Conservation (phyloP, 2,329 filamentous ascomycete species). For the Botrytis porri region DNA sequence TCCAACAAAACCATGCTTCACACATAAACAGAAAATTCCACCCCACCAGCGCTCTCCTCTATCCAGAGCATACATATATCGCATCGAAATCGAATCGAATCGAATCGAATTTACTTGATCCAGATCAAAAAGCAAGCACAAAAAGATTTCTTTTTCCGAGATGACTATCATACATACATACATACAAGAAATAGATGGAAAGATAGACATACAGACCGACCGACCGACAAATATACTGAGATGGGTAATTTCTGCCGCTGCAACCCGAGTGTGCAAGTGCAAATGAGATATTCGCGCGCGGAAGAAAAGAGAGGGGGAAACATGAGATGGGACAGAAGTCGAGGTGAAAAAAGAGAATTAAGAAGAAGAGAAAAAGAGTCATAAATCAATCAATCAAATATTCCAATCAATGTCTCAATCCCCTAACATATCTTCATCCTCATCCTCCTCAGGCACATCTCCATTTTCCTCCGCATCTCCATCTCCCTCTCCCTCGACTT, state of each 20-base stretch:
- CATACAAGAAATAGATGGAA: not conserved
- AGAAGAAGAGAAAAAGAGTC: conserved; percentile 3
- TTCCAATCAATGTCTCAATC: conserved; percentile 36
- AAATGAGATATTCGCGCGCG: not conserved
- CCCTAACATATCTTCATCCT: conserved; percentile 44
- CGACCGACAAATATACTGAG: not conserved
- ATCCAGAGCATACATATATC: not conserved
- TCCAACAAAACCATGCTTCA: not conserved
- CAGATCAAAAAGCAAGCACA: not conserved
- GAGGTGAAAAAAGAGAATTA: not conserved
- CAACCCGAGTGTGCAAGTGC: not conserved
- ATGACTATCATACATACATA: conserved; percentile 8
- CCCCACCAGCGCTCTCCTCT: not conserved
- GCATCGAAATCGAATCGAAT: not conserved
- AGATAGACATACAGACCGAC: not conserved
- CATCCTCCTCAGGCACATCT: conserved; percentile 35
- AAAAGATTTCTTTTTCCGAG: not conserved
- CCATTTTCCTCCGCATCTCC: conserved; percentile 36
- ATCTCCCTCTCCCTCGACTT: conserved; percentile 41
- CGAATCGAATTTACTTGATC: not conserved
- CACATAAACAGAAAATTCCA: not conserved
- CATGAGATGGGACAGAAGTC: not conserved
- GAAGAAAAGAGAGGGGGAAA: not conserved
- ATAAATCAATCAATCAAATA: conserved; percentile 5
- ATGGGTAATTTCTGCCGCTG: not conserved